phyloP scores from a whole-genome alignment of 306 rosid genomes.

The Hippophae rhamnoides region DNA sequence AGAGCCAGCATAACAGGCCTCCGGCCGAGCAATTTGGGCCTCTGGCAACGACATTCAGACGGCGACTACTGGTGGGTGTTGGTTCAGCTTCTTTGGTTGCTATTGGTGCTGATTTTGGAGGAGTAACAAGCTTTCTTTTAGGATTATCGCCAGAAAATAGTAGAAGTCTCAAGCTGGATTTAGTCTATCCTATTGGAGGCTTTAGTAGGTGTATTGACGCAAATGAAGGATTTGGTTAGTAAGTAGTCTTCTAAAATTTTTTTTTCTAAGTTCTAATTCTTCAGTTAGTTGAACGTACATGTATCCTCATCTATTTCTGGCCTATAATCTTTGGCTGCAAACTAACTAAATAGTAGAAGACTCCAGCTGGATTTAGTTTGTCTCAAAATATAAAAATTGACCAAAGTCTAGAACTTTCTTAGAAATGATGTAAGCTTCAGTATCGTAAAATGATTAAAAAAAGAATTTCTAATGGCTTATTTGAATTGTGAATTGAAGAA shows the following conservation, averaged over 20 bases:
- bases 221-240: constrained; percentile 73
- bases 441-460: no score
- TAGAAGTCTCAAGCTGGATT: constrained; percentile 56
- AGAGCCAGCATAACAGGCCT: constrained; percentile 11
- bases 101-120: constrained; percentile 73
- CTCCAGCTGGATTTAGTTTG: no score
- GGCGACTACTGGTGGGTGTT: constrained; percentile 54
- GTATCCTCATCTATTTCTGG: no score
- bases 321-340: no score
- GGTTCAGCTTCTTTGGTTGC: constrained; percentile 79
- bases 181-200: constrained; percentile 64
- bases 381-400: no score
- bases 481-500: constrained; percentile 23
- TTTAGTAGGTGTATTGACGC: constrained; percentile 70
- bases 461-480: not conserved
- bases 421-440: no score
- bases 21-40: constrained; percentile 52
- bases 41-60: constrained; percentile 39
- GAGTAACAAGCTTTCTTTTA: constrained; percentile 62
- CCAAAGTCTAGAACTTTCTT: no score
- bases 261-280: no score
- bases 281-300: no score
- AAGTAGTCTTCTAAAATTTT: no score
- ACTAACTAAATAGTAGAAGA: no score
- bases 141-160: constrained; percentile 59